Percentiles rank a stretch among this genome's conserved stretches.
Conservation (phyloP, 306 rosid genomes). For the Quercus parvula region DNA sequence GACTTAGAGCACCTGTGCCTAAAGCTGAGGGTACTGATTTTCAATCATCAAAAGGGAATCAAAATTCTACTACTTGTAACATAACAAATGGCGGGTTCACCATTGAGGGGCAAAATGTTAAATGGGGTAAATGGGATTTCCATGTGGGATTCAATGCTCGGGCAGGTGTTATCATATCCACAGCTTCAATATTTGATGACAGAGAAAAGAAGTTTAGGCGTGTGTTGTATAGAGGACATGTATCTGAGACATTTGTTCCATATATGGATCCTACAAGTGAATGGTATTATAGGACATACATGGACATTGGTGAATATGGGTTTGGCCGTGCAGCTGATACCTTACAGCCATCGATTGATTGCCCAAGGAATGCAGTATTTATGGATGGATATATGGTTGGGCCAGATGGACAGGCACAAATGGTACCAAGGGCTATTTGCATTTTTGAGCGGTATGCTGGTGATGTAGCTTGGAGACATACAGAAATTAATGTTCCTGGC, state of each 20-base stretch:
- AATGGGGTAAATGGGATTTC: slow-evolving; percentile 77
- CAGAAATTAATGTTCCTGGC: slow-evolving; percentile 75
- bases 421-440: slow-evolving; percentile 65
- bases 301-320: slow-evolving; percentile 88
- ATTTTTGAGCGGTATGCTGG: slow-evolving; percentile 68
- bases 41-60: slow-evolving; percentile 27
- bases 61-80: slow-evolving; percentile 25
- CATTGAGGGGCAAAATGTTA: slow-evolving; percentile 49
- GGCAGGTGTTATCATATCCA: slow-evolving; percentile 70
- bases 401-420: slow-evolving; percentile 60
- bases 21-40: slow-evolving; percentile 72
- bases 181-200: slow-evolving; percentile 75
- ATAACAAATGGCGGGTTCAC: slow-evolving; percentile 36
- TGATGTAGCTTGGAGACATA: slow-evolving; percentile 74
- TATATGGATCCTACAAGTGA: slow-evolving; percentile 78
- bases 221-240: slow-evolving; percentile 81
- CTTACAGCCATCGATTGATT: slow-evolving; percentile 63
- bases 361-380: slow-evolving; percentile 64
- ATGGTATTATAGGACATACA: slow-evolving; percentile 84
- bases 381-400: slow-evolving; percentile 74
- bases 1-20: slow-evolving; percentile 61
- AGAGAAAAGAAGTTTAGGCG: slow-evolving; percentile 35
- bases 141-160: slow-evolving; percentile 80
- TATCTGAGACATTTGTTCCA: slow-evolving; percentile 88
- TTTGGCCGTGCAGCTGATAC: slow-evolving; percentile 74